These are phyloP conservation scores for Gaeumannomyces sp. DNA, from an alignment of 2,329 filamentous ascomycete species.

Conservation along the genomic window DNA sequence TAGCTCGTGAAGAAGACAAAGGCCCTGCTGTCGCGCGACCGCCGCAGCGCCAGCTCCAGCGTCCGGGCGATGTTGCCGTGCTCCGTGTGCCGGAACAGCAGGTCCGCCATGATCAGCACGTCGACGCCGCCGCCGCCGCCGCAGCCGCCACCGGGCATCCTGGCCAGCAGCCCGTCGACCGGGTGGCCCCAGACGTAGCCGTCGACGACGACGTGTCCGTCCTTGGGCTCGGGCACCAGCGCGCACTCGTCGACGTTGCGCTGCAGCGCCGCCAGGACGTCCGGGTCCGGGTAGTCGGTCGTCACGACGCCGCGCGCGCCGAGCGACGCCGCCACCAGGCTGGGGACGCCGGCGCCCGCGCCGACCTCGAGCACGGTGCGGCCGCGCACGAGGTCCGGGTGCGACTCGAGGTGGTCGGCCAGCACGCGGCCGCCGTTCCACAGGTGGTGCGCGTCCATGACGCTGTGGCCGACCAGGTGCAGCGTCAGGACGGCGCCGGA, in stretches of 20 bases:
- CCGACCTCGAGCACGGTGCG: constrained; percentile 83
- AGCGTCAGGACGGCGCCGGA: constrained; percentile 53
- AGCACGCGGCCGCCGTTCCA: constrained; percentile 86
- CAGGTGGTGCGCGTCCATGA: constrained; percentile 80
- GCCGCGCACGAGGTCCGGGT: constrained; percentile 54
- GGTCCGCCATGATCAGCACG: constrained; percentile 76
- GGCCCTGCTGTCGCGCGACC: constrained; percentile 50
- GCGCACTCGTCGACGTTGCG: constrained; percentile 63
- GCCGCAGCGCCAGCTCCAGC: constrained; percentile 60
- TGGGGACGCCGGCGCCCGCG: constrained; percentile 79
- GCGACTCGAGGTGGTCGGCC: constrained; percentile 69
- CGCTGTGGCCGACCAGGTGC: constrained; percentile 67
- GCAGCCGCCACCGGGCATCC: constrained; percentile 35
- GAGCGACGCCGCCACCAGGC: constrained; percentile 67
- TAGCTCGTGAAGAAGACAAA: constrained; percentile 94
- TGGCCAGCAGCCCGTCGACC: constrained; percentile 48
- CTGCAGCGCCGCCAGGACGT: constrained; percentile 73
- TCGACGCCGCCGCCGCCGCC: constrained; percentile 54
- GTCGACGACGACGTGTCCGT: constrained; percentile 37
- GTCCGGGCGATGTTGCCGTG: constrained; percentile 71
- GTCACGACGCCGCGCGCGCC: constrained; percentile 69
- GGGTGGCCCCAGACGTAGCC: constrained; percentile 83
- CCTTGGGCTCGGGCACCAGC: constrained; percentile 24
- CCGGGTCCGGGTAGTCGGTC: constrained; percentile 82
- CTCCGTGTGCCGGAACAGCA: constrained; percentile 87